Percentiles rank a stretch among this genome's conserved stretches.
phyloP scores from a whole-genome alignment of 2,329 filamentous ascomycete genomes.

The Hypoxylon sp. region DNA sequence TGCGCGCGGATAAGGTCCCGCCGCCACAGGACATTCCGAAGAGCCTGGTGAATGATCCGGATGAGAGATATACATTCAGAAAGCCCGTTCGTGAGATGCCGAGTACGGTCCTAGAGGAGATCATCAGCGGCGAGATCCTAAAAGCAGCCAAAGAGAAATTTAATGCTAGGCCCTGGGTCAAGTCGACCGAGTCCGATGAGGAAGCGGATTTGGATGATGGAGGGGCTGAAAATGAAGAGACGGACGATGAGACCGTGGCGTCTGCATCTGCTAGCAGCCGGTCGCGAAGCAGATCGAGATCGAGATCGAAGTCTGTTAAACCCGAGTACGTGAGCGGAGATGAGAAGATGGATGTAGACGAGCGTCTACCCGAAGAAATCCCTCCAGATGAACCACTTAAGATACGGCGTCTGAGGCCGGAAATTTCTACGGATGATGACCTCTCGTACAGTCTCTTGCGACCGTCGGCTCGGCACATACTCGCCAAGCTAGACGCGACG shows the following conservation, averaged over 20 bases:
- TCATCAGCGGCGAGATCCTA: slow-evolving; percentile 76
- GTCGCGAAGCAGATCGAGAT: slow-evolving; percentile 38
- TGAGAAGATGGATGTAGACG: slow-evolving; percentile 48
- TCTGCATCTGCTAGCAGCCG: slow-evolving; percentile 21
- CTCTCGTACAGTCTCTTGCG: slow-evolving; percentile 74
- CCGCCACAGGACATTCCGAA: slow-evolving; percentile 68
- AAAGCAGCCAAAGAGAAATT: slow-evolving; percentile 78
- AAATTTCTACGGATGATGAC: slow-evolving; percentile 79
- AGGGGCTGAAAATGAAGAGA: slow-evolving; percentile 32
- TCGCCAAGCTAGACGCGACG: slow-evolving; percentile 77
- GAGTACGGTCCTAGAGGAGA: slow-evolving; percentile 77
- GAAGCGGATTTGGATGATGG: slow-evolving; percentile 27
- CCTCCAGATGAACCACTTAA: slow-evolving; percentile 3
- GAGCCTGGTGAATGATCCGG: slow-evolving; percentile 50
- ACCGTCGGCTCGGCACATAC: slow-evolving; percentile 78
- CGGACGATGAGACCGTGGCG: slow-evolving; percentile 37
- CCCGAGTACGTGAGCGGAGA: slow-evolving; percentile 39
- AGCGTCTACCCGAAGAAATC: slow-evolving; percentile 13
- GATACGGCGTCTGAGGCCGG: slow-evolving; percentile 59
- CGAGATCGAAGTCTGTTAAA: slow-evolving; percentile 44
- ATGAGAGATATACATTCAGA: slow-evolving; percentile 66
- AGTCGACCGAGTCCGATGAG: slow-evolving; percentile 30
- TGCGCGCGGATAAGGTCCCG: slow-evolving; percentile 74
- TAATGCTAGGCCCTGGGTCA: slow-evolving; percentile 55
- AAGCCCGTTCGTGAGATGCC: slow-evolving; percentile 62